Percentiles rank a stretch among this genome's conserved stretches.
phyloP scores from a whole-genome alignment of 1,284 basidiomycete genomes.

The Filobasidium uniguttulatum region DNA sequence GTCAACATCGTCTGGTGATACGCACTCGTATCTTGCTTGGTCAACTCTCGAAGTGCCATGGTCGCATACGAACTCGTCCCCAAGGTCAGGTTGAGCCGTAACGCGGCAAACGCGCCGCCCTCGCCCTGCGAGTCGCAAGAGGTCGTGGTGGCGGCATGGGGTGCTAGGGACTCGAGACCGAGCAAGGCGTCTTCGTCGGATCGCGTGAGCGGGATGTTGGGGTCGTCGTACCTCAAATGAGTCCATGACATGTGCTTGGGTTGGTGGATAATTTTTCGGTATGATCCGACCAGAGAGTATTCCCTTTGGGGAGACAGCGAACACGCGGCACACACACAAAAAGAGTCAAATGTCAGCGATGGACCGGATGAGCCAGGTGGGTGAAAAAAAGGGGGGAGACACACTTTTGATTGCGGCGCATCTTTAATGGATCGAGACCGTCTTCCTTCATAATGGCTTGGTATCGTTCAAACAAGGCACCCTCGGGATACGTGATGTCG shows the following conservation, averaged over 20 bases:
- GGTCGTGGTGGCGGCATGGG: constrained; percentile 22
- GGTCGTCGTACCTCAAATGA: constrained; percentile 78
- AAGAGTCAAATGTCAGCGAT: constrained; percentile 3
- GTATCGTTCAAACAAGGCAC: constrained; percentile 67
- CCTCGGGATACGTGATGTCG: constrained; percentile 77
- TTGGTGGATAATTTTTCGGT: constrained; percentile 75
- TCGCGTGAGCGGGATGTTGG: constrained; percentile 76
- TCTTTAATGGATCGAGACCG: constrained; percentile 74
- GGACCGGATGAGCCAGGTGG: too few species aligned
- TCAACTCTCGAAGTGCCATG: constrained; percentile 86
- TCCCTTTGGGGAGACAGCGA: too few species aligned
- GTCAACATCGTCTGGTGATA: constrained; percentile 73
- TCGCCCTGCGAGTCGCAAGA: too few species aligned
- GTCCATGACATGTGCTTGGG: constrained; percentile 69
- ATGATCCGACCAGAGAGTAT: constrained; percentile 81
- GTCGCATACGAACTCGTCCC: constrained; percentile 86
- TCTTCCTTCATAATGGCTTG: constrained; percentile 64
- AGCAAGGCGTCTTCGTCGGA: constrained; percentile 88
- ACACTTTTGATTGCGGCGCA: constrained; percentile 74
- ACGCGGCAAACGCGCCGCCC: constrained; percentile 65
- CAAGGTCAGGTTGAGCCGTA: constrained; percentile 65
- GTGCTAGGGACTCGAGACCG: constrained; percentile 44
- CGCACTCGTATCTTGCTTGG: constrained; percentile 79
- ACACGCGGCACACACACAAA: too few species aligned
- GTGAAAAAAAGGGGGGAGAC: constrained; percentile 22